Evolutionary conservation across 805 yeast genomes (phyloP), one percentile per base, ranked within the genome.

Genomic region (Hemisphaericaspora nanyangensis): DNA sequence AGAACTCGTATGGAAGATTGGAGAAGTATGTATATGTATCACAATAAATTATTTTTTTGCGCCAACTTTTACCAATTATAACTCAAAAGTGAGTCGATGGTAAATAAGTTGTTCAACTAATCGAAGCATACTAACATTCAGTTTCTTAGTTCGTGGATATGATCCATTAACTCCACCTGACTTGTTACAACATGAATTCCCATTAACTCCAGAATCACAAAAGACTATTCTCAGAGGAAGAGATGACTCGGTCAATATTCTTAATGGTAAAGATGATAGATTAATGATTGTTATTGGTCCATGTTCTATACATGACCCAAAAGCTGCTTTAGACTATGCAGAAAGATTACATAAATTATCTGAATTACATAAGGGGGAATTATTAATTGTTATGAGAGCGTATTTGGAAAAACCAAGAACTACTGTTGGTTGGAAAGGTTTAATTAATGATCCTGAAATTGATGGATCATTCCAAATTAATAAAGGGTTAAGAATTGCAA

Each of bases 381-480:
- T 93, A 44, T 77, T 81, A 41, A 82, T 93, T 43, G 82, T 93
- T 46, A 93, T 93, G 99, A 82, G 99, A 69, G 98, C 98, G 3
- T 93, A 93, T 71, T 74, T 93, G 56, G 99, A 91, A 64, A 91
- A 91, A 68, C 99, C 99, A 53, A 81, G 99, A 68, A 91, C 99
- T 37, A 91, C 98, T 20, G 98, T 93, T 33, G 99, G 99, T 44
- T 91, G 99, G 99, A 91, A 91, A 69, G 99, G 99, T 51, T 74
- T 91, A 50, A 93, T 91, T 55, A 91, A 91, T 61, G 99, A 91
- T 63, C 99, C 99, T 24, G 96, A 93, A 55, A 83, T 91, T 53
- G 95, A 91, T 63, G 87, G 87, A 44, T 74, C 95, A 37, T 91
- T 86, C 80, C 80, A 89, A 54, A 91, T 91, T 62, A 91, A 91